Conservation (phyloP, 345 rosid species). For the Sisymbrium altissimum region DNA sequence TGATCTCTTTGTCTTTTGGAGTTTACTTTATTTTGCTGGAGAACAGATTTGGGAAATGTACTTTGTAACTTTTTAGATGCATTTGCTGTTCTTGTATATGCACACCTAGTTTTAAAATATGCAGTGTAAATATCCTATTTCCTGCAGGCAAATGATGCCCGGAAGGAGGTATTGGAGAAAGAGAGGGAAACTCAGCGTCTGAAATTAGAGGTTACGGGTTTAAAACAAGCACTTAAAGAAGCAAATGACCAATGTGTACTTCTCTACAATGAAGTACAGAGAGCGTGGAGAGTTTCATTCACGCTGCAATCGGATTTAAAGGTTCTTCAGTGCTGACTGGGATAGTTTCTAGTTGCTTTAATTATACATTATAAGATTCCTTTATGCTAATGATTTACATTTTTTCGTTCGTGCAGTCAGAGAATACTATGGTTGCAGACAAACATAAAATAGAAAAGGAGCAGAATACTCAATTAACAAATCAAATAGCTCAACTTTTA, state of each 20-base stretch:
- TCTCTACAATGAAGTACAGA: conserved; percentile 93
- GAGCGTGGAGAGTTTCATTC: conserved; percentile 99
- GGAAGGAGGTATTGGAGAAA: conserved; percentile 82
- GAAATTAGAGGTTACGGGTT: conserved; percentile 67
- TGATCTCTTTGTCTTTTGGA: background rate
- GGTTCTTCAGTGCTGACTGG: conserved; percentile 43
- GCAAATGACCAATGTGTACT: conserved; percentile 94
- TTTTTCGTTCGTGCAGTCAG: conserved; percentile 59
- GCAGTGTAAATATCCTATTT: conserved; percentile 4
- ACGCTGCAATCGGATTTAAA: conserved; percentile 89
- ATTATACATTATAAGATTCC: background rate
- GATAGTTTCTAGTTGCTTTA: background rate
- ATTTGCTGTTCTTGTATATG: background rate
- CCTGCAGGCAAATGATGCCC: conserved; percentile 84
- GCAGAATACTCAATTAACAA: conserved; percentile 74
- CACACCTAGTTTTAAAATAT: background rate
- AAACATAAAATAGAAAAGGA: conserved; percentile 78
- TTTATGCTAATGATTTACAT: background rate
- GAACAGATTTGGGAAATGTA: background rate
- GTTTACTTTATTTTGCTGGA: background rate
- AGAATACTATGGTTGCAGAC: conserved; percentile 74
- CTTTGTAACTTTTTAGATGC: background rate
- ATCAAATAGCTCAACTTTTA: conserved; percentile 66
- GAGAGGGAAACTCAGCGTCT: conserved; percentile 84
- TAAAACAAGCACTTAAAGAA: conserved; percentile 76